Evolutionary conservation across 139 green algal genomes (phyloP).

Genomic region (Haematococcus sp.): DNA sequence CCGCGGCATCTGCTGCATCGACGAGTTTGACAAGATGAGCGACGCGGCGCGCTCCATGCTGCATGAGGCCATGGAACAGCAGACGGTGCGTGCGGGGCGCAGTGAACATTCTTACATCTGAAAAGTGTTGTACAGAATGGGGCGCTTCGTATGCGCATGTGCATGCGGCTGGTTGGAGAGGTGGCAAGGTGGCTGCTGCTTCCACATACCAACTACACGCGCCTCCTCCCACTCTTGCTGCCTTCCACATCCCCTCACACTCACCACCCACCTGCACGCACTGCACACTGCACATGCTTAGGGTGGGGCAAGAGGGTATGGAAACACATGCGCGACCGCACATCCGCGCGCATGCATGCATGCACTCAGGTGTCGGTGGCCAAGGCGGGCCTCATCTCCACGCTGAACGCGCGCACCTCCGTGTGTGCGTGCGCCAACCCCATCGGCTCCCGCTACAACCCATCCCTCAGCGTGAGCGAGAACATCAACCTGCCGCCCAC

Average conservation of each 20-base stretch:
- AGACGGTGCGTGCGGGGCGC: conserved; percentile 9
- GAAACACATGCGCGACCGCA: no score
- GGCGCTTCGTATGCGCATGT: not conserved
- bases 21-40: conserved; percentile 99
- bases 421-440: conserved; percentile 73
- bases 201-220: no score
- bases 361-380: conserved; percentile 88
- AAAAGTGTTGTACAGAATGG: not conserved
- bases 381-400: conserved; percentile 98
- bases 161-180: no score
- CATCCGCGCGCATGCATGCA: no score
- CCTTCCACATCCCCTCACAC: no score
- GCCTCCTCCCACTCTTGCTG: no score
- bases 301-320: no score
- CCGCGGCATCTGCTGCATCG: conserved; percentile 95
- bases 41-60: conserved; percentile 88
- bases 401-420: conserved; percentile 93
- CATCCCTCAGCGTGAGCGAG: conserved; percentile 81
- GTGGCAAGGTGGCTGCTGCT: no score
- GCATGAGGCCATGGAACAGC: conserved; percentile 97
- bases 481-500: conserved; percentile 98
- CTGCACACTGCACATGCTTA: no score
- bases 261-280: no score
- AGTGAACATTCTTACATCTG: not conserved
- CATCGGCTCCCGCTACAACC: conserved; percentile 82